phyloP scores from a whole-genome alignment of 768 basidiomycete genomes.

The Leccinum arenicola region DNA sequence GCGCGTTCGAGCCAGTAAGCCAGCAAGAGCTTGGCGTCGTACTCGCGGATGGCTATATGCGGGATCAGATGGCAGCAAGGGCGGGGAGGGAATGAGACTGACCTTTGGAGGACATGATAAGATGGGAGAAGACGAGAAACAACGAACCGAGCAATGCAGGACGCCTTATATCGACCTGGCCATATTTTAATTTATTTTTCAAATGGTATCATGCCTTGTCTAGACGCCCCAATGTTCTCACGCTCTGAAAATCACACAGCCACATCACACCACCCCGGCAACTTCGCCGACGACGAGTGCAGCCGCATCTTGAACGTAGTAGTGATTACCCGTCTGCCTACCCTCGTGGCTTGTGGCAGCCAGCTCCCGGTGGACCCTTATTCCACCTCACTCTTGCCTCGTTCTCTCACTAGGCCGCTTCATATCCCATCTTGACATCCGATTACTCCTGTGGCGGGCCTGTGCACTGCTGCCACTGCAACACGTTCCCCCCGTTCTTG shows the following conservation, averaged over 20 bases:
- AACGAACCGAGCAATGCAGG: background rate
- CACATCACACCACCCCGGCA: conserved; percentile 16
- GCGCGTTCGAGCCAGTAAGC: conserved; percentile 97
- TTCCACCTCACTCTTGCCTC: conserved; percentile 17
- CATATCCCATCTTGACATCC: conserved; percentile 12
- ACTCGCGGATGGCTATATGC: conserved; percentile 84
- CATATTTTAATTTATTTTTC: conserved; percentile 19
- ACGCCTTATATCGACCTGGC: conserved; percentile 16
- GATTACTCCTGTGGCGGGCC: background rate
- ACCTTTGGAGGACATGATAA: conserved; percentile 35
- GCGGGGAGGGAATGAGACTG: background rate
- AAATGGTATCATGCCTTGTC: conserved; percentile 24
- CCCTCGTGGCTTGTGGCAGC: background rate
- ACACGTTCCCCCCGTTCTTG: conserved; percentile 14
- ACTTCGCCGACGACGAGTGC: background rate
- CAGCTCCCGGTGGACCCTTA: background rate
- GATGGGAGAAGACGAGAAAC: conserved; percentile 9
- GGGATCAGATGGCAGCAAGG: conserved; percentile 3
- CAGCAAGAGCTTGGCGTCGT: conserved; percentile 96
- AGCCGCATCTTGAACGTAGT: background rate
- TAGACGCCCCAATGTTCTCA: conserved; percentile 29
- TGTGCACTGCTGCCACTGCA: background rate
- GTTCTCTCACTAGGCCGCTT: background rate
- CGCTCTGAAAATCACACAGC: conserved; percentile 29
- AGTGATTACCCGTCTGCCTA: background rate